phyloP scores from a whole-genome alignment of 208 protist genomes.

The Trypanosoma theileri region DNA sequence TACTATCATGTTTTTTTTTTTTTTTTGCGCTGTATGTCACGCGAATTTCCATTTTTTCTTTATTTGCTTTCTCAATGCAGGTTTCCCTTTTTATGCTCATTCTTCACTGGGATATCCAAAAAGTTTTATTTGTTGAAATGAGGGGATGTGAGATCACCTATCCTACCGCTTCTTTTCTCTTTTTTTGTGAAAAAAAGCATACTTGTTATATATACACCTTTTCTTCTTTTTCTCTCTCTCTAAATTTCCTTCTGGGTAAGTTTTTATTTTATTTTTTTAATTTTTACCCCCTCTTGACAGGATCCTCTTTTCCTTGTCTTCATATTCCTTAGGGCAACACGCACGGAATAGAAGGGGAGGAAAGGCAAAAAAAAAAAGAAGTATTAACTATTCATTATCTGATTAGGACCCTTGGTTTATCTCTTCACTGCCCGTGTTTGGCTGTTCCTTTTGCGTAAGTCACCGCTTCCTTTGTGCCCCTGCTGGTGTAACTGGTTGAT shows the following conservation, averaged over 20 bases:
- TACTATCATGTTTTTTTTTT: too few relatives aligned
- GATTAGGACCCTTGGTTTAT: not conserved
- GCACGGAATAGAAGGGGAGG: not conserved
- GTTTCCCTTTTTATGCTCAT: too few relatives aligned
- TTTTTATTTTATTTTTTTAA: not conserved
- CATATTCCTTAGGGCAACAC: too few relatives aligned
- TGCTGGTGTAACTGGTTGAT: too few relatives aligned
- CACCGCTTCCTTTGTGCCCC: too few relatives aligned
- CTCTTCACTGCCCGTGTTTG: too few relatives aligned
- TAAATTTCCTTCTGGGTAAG: not conserved
- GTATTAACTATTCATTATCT: not conserved
- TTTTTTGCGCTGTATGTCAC: too few relatives aligned
- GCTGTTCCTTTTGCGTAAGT: too few relatives aligned
- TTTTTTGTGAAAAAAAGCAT: not conserved
- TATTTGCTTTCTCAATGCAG: too few relatives aligned
- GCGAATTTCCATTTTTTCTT: too few relatives aligned
- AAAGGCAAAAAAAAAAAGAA: not conserved
- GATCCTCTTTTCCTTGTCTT: not conserved
- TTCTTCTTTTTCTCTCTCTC: not conserved
- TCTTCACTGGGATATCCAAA: too few relatives aligned
- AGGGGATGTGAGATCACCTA: not conserved
- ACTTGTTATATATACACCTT: not conserved
- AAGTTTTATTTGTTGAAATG: too few relatives aligned
- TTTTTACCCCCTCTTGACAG: not conserved
- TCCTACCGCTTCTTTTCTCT: slow-evolving; percentile 6